Evolutionary conservation across 225 moss, liverwort and hornwort genomes (phyloP).

Genomic region (Rhytidiadelphus loreus): DNA sequence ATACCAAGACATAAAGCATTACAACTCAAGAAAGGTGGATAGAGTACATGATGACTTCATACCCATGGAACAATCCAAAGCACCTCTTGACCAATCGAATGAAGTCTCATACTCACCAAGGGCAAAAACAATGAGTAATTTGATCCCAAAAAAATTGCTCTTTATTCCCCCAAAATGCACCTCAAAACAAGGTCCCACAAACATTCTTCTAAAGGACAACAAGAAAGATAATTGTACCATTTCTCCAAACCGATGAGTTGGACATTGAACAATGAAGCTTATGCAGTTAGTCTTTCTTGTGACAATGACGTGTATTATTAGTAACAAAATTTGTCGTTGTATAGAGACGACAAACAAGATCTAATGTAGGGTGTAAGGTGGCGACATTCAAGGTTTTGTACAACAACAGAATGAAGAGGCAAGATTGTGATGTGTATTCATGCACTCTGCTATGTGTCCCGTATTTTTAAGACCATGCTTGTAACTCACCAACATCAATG

Average conservation of each 20-base stretch:
- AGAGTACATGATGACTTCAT: too few species aligned
- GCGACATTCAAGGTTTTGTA: accelerated
- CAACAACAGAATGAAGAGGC: accelerated
- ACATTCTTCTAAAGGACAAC: background rate
- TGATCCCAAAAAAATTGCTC: accelerated
- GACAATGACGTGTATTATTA: accelerated
- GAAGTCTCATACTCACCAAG: too few species aligned
- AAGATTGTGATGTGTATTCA: too few species aligned
- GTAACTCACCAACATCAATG: accelerated
- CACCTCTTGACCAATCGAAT: too few species aligned
- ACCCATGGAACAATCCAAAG: too few species aligned
- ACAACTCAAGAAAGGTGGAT: background rate
- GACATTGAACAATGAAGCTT: background rate
- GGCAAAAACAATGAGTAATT: too few species aligned
- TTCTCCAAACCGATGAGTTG: accelerated
- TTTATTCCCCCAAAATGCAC: background rate
- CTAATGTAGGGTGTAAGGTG: background rate
- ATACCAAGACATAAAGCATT: background rate
- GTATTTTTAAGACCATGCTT: too few species aligned
- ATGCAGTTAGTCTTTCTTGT: background rate
- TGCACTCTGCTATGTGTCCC: accelerated
- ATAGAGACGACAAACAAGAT: accelerated
- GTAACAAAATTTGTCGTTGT: background rate
- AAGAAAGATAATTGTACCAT: background rate
- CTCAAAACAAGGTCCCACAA: background rate